A percentile compares a stretch with the other conserved stretches of the same genome.
Conservation (phyloP, 2,329 filamentous ascomycete genomes). For the Arachnomyces sp. region DNA sequence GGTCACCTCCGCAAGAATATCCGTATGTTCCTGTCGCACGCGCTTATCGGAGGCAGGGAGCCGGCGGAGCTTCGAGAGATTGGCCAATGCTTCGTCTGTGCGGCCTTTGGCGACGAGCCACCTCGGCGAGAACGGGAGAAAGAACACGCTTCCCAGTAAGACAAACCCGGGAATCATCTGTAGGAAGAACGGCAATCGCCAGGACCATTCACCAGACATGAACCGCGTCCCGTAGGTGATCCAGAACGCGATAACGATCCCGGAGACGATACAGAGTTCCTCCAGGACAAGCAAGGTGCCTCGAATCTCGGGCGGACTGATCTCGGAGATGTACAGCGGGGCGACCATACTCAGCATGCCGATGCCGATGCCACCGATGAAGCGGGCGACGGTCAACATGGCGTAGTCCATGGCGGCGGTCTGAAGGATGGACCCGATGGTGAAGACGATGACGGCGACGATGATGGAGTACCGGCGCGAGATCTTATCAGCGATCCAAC, state of each 20-base stretch:
- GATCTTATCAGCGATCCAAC: conserved; percentile 27
- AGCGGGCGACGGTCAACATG: conserved; percentile 32
- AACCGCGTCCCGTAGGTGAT: conserved; percentile 30
- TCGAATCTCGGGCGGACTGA: conserved; percentile 36
- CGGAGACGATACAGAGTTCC: conserved; percentile 38
- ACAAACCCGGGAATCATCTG: conserved; percentile 46
- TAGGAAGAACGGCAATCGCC: conserved; percentile 39
- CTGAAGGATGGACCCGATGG: conserved; percentile 10
- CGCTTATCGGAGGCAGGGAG: conserved; percentile 58
- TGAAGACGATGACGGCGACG: conserved; percentile 27
- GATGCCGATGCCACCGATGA: conserved; percentile 37
- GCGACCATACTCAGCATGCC: conserved; percentile 36
- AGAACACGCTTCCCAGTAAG: conserved; percentile 64
- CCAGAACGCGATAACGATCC: conserved; percentile 39
- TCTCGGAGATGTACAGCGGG: conserved; percentile 32
- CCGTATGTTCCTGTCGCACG: conserved; percentile 66
- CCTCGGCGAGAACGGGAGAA: conserved; percentile 71
- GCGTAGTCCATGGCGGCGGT: conserved; percentile 24
- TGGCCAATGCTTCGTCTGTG: conserved; percentile 58
- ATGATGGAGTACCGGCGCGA: conserved; percentile 13
- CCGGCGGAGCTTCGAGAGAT: conserved; percentile 58
- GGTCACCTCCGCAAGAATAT: conserved; percentile 67
- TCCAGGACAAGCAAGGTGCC: conserved; percentile 36
- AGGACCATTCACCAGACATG: background rate
- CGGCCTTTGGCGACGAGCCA: conserved; percentile 64